phyloP scores from a whole-genome alignment of 805 yeast genomes.

The Sugiyamaella qingdaonensis region DNA sequence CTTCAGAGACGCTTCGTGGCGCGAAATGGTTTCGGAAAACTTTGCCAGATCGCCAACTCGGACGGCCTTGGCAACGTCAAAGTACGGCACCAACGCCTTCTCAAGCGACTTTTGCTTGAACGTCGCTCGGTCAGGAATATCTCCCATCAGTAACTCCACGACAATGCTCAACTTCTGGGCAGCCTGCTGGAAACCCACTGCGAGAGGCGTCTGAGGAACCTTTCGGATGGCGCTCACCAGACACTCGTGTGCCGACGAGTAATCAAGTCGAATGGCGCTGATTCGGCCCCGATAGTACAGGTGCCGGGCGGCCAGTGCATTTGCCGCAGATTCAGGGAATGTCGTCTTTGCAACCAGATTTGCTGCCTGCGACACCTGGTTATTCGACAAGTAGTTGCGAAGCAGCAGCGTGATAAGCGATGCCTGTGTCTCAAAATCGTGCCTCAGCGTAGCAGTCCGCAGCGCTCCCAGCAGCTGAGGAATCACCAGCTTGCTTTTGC shows the following conservation, averaged over 20 bases:
- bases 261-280: conserved; percentile 86
- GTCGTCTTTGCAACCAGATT: conserved; percentile 84
- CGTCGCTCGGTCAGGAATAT: conserved; percentile 82
- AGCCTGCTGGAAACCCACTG: conserved; percentile 82
- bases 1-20: conserved; percentile 58
- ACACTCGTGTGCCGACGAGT: conserved; percentile 83
- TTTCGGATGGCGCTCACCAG: conserved; percentile 94
- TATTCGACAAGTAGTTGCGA: conserved; percentile 70
- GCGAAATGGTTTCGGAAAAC: conserved; percentile 65
- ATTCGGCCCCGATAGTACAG: conserved; percentile 88
- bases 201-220: conserved; percentile 84
- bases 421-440: conserved; percentile 89
- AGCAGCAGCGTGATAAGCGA: conserved; percentile 78
- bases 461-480: conserved; percentile 67
- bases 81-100: conserved; percentile 70
- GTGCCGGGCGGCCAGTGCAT: conserved; percentile 87
- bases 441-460: conserved; percentile 86
- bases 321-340: conserved; percentile 83
- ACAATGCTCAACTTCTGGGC: conserved; percentile 84
- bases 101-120: conserved; percentile 64
- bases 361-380: conserved; percentile 82
- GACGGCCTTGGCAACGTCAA: conserved; percentile 85
- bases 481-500: conserved; percentile 48
- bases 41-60: conserved; percentile 82
- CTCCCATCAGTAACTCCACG: conserved; percentile 93